Conservation (phyloP, 345 rosid species). For the Cochlearia excelsa region DNA sequence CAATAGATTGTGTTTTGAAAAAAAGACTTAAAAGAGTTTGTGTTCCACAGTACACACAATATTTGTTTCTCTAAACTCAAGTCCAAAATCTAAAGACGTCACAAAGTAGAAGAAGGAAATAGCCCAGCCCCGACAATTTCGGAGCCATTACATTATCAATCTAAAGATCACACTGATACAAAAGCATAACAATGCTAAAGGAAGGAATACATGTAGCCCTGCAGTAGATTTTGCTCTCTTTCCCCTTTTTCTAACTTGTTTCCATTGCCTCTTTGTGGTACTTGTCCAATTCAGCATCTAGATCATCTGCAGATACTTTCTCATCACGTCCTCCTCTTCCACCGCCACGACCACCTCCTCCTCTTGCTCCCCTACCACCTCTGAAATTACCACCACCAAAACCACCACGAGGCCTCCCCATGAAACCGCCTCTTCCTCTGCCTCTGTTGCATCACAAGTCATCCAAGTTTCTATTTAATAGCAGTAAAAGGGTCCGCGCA, state of each 20-base stretch:
- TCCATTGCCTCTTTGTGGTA: conserved; percentile 55
- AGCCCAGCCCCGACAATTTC: conserved; percentile 20
- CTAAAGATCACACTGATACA: conserved; percentile 32
- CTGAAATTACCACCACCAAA: conserved; percentile 38
- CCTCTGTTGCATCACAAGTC: conserved; percentile 29
- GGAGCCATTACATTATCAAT: conserved; percentile 18
- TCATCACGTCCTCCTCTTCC: conserved; percentile 39
- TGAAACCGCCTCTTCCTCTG: conserved; percentile 41
- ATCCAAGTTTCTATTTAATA: conserved; percentile 18
- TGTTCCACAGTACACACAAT: conserved; percentile 12
- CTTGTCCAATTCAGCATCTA: conserved; percentile 61
- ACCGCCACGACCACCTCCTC: conserved; percentile 35
- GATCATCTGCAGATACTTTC: conserved; percentile 51
- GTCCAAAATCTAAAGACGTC: conserved; percentile 10
- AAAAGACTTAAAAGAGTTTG: neutral
- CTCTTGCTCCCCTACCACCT: conserved; percentile 40
- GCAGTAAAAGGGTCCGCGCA: neutral
- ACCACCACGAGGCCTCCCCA: conserved; percentile 43
- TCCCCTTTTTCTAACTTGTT: conserved; percentile 28
- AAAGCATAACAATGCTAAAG: conserved; percentile 23
- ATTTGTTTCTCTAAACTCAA: conserved; percentile 13
- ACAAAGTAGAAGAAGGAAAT: neutral
- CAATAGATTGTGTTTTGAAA: too few relatives aligned
- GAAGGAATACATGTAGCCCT: conserved; percentile 15
- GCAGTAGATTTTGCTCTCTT: conserved; percentile 1